Evolutionary conservation across 768 basidiomycete species (phyloP), one percentile per base, ranked within the genome.

Genomic region (Psilocybe sp.): DNA sequence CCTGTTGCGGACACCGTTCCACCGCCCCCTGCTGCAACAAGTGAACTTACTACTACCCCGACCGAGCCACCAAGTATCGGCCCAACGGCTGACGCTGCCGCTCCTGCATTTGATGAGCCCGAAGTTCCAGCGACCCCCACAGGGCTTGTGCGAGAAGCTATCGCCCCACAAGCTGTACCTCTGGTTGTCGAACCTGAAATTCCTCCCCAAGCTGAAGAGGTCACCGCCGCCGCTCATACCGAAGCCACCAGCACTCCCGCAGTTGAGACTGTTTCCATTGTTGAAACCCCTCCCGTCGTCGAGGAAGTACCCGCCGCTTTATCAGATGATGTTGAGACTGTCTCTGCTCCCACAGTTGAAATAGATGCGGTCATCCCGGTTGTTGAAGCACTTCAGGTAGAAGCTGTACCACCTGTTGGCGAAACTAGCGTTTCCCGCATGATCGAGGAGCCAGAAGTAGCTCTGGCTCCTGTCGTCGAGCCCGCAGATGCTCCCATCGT

Each of bases 151-250:
- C 39, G 34, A 3, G 39, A 42, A 46, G 35, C 34, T 19, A 44
- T 49, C 28, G 16, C 18, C 6, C 13, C 20, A 15, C 11, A 44
- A 14, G 11, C 20, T 2, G 9, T 34, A 2, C 4, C 15, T 14
- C n/a, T 15, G 18, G 15, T 34, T 44, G 45, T 57, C 33, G 55
- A 50, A 18, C 46, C 49, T 28, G 49, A 46, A 15, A 52, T 54
- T 18, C 37, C 52, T 32, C 44, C 45, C 45, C 50, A 54, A n/a
- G 51, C 49, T 12, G 58, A 50, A 9, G 61, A 53, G 3, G 56
- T 55, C 23, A 59, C 56, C 8, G 58, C 39, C 16, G 50, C 54
- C 13, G 45, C 59, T 7, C 23, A 28, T 7, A 4, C 23, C 23
- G 23, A 28, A 28, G 4, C 23, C 23, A 28, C 23, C 23, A 7